Conservation (phyloP, 129 eudicot genomes). For the Lactuca saligna region DNA sequence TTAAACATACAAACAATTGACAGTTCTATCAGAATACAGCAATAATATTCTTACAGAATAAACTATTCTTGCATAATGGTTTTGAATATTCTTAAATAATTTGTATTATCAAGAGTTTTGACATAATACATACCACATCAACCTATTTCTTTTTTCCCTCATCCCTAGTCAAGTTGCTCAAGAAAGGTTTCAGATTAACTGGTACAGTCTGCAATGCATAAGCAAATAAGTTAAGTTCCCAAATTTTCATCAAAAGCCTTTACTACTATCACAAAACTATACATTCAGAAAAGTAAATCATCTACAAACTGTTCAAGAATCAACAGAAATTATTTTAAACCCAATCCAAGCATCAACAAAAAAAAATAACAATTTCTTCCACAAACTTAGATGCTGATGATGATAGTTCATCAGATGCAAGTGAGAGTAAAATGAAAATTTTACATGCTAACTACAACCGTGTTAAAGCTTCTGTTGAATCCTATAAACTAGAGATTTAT, state of each 20-base stretch:
- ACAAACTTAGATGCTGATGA: not conserved
- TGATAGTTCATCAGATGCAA: not conserved
- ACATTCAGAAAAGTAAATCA: not conserved
- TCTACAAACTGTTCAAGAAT: conserved; percentile 11
- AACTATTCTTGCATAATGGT: too few species aligned
- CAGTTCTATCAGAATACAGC: too few species aligned
- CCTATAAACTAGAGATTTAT: too few species aligned
- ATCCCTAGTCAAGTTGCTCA: conserved; percentile 89
- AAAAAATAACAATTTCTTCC: not conserved
- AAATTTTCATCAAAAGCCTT: not conserved
- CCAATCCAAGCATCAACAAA: not conserved
- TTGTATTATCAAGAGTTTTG: too few species aligned
- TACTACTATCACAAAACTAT: not conserved
- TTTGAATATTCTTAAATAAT: too few species aligned
- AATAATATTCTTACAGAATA: too few species aligned
- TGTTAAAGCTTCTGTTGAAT: too few species aligned
- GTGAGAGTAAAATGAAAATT: not conserved
- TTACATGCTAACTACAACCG: not conserved
- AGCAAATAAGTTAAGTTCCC: conserved; percentile 13
- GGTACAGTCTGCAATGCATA: conserved; percentile 59
- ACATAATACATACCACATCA: too few species aligned
- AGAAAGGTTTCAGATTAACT: conserved; percentile 79
- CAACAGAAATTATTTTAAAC: not conserved
- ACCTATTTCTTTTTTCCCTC: too few species aligned
- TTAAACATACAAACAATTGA: too few species aligned